Conservation (phyloP, 2,329 filamentous ascomycete genomes). For the Rutstroemia sydowiana region DNA sequence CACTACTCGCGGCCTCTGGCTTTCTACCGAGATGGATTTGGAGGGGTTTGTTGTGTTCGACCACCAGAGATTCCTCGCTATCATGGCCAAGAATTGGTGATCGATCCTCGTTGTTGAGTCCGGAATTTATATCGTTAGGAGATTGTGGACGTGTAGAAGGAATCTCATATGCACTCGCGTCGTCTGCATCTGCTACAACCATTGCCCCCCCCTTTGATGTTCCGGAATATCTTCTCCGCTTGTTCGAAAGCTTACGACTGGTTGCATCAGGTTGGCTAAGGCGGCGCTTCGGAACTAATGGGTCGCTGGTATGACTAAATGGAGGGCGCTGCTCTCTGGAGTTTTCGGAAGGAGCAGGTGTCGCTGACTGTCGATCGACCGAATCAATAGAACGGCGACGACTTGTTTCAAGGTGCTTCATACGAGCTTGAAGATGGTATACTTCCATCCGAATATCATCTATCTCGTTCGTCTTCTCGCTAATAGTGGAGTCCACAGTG, state of each 20-base stretch:
- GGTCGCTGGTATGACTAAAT: neutral
- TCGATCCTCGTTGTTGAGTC: neutral
- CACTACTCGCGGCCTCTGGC: too few relatives aligned
- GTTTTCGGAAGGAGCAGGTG: neutral
- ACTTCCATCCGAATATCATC: slow-evolving; percentile 14
- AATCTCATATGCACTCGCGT: neutral
- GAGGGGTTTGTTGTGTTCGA: neutral
- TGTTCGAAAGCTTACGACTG: neutral
- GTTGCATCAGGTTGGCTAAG: neutral
- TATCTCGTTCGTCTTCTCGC: slow-evolving; percentile 22
- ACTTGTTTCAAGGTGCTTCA: neutral
- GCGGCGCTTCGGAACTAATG: neutral
- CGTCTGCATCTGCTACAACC: too few relatives aligned
- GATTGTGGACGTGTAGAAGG: neutral
- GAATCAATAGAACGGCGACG: neutral
- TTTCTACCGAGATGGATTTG: too few relatives aligned
- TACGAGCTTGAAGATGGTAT: neutral
- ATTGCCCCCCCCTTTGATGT: neutral
- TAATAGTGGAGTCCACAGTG: slow-evolving; percentile 6
- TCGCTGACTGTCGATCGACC: neutral
- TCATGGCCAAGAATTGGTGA: slow-evolving; percentile 10
- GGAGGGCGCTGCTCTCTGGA: neutral
- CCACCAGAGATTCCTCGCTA: neutral
- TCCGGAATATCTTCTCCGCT: neutral
- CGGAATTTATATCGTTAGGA: neutral